These are phyloP conservation scores for Coemansia sp. DNA, from an alignment of 192 early-diverging fungal species.

Conservation along the genomic window DNA sequence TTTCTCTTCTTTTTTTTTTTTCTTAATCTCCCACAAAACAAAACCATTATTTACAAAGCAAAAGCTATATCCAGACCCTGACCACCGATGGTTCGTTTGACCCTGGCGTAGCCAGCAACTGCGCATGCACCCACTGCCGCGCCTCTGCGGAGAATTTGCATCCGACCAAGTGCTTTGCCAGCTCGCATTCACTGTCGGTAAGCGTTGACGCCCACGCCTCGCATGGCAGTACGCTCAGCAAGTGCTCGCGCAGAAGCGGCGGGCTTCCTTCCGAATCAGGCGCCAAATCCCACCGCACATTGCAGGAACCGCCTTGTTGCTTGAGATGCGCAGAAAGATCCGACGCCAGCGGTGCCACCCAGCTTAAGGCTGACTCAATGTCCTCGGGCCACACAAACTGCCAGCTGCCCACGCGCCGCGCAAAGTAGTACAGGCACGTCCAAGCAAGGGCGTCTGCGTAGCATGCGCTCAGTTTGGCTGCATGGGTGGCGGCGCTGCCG, in stretches of 20 bases:
- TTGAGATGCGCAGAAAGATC: slow-evolving; percentile 22
- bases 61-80: slow-evolving; percentile 13
- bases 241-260: slow-evolving; percentile 29
- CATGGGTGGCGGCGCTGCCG: neutral
- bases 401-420: slow-evolving; percentile 32
- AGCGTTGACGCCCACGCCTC: slow-evolving; percentile 17
- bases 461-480: slow-evolving; percentile 4
- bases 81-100: slow-evolving; percentile 11
- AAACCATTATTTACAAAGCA: no score
- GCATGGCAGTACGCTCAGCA: slow-evolving; percentile 35
- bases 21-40: neutral
- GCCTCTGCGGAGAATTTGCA: slow-evolving; percentile 12
- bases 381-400: slow-evolving; percentile 37
- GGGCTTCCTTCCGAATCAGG: slow-evolving; percentile 13
- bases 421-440: slow-evolving; percentile 41
- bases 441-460: slow-evolving; percentile 38
- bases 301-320: neutral
- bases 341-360: slow-evolving; percentile 29
- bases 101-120: neutral
- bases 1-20: neutral
- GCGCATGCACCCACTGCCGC: slow-evolving; percentile 7
- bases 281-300: slow-evolving; percentile 4
- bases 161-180: slow-evolving; percentile 16
- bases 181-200: neutral
- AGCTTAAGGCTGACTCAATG: slow-evolving; percentile 3